These are phyloP conservation scores for Puccinellia tenuiflora DNA, from an alignment of 176 grass and related monocot species.

Conservation along the genomic window DNA sequence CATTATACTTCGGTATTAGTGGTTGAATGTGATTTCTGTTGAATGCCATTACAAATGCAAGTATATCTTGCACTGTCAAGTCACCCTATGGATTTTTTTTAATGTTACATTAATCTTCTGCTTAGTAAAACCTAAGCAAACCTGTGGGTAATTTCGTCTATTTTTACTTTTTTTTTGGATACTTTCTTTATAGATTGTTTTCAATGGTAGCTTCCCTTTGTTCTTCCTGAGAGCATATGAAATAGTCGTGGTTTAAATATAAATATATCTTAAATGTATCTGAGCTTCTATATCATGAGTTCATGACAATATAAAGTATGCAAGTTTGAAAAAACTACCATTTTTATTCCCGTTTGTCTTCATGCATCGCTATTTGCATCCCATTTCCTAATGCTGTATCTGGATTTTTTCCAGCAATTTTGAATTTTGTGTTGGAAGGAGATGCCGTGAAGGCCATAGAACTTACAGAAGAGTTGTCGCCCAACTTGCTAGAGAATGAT, in stretches of 20 bases:
- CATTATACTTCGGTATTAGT: background rate
- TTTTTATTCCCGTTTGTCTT: background rate
- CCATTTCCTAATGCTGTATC: slow-evolving; percentile 15
- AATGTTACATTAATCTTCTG: background rate
- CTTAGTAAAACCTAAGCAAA: background rate
- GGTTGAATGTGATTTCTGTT: background rate
- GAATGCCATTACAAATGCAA: slow-evolving; percentile 11
- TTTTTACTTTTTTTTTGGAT: background rate
- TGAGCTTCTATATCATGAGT: background rate
- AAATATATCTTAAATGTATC: background rate
- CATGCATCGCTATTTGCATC: background rate
- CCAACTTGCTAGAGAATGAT: slow-evolving; percentile 74
- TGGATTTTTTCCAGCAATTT: slow-evolving; percentile 60
- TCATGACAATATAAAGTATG: background rate
- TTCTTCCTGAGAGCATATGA: background rate
- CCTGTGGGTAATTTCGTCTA: background rate
- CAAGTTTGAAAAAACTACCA: background rate
- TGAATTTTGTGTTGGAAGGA: slow-evolving; percentile 70
- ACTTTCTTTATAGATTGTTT: background rate
- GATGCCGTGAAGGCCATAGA: slow-evolving; percentile 86
- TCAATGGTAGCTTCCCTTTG: background rate
- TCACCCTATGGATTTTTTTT: background rate
- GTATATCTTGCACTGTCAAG: background rate
- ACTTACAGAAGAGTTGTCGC: slow-evolving; percentile 76
- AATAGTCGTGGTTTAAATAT: background rate